Base-by-base conservation (phyloP, 2,329 filamentous ascomycete genomes). In the Nothophoma quercina region DNA sequence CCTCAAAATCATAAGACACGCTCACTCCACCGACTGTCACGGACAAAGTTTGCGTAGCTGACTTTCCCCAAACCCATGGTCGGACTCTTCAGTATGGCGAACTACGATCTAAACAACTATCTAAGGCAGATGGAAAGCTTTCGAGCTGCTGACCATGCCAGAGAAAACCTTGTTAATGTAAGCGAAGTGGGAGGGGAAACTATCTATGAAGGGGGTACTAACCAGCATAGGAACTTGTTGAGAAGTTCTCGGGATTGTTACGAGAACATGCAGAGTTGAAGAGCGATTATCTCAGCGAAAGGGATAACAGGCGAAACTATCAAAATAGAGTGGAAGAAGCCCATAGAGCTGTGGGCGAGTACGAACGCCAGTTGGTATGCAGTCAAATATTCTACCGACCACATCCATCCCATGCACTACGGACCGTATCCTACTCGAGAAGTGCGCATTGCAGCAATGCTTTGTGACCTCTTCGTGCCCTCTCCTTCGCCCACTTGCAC, bases 61-160 rank as follows among this genome's bases (percentile, higher is more conserved):
- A 33, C 26, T 6, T 53, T 33, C 10, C 30, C 21, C 18, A 32
- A 23, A 16, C 38, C 7, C 12, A 53, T 53, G 50, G 44, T 53
- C 33, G 50, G 43, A 18, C 30, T 42, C 18, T 26, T 44, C 38
- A 45, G 10, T 29, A 65, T 64, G 60, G 56, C 47, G 5, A 58
- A 66, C 22, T 60, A 65, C 49, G 62, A 64, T 30, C 35, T 56
- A 9, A 58, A 52, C 18, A 58, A 62, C 18, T 63, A 65, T 51
- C 46, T 56, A 21, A 57, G 60, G 16, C 67, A 70, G 49, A 67
- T 75, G 62, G 62, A 70, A 25, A 51, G 55, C 23, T 75, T 75
- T 49, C 65, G 65, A 25, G 65, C 66, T 22, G 72, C 70, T 25
- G 73, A 75, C 42, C 65, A 70, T n/a, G 69, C 70, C 12, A 63